Conservation (phyloP, 108 stramenopile species). For the Pseudonitzschia pungens region DNA sequence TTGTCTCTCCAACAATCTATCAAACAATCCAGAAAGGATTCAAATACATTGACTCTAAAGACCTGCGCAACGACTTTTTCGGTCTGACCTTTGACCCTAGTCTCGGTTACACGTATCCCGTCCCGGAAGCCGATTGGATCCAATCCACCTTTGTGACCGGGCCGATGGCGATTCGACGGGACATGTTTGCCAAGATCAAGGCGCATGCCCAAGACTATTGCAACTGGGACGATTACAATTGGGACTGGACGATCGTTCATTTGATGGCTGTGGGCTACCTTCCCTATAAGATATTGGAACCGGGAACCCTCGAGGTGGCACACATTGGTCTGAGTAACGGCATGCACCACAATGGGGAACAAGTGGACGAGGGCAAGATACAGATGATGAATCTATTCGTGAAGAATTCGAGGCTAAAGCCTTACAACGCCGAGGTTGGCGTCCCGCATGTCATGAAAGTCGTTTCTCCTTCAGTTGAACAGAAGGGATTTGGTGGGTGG, state of each 20-base stretch:
- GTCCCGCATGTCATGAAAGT: neutral
- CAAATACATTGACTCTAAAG: slow-evolving; percentile 17
- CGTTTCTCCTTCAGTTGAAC: neutral
- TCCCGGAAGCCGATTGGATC: slow-evolving; percentile 8
- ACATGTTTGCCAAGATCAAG: slow-evolving; percentile 35
- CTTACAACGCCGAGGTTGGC: slow-evolving; percentile 22
- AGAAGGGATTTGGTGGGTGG: slow-evolving; percentile 58
- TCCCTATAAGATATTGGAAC: slow-evolving; percentile 39
- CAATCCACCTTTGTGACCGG: slow-evolving; percentile 38
- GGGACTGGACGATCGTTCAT: slow-evolving; percentile 46
- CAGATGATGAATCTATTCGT: slow-evolving; percentile 6
- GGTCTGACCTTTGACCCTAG: slow-evolving; percentile 46
- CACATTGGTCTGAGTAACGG: slow-evolving; percentile 62
- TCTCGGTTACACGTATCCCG: slow-evolving; percentile 23
- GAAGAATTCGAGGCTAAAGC: neutral
- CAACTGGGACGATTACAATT: slow-evolving; percentile 62
- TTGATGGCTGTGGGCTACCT: slow-evolving; percentile 29
- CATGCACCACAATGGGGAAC: slow-evolving; percentile 37
- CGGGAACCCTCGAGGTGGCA: slow-evolving; percentile 31
- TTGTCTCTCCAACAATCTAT: slow-evolving; percentile 56
- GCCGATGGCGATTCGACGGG: slow-evolving; percentile 50
- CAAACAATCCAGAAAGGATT: slow-evolving; percentile 38
- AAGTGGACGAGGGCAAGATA: slow-evolving; percentile 2
- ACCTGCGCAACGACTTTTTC: slow-evolving; percentile 27
- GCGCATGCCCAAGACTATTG: slow-evolving; percentile 44